Conservation (phyloP, 257 asterid species). For the Nicotiana knightiana region DNA sequence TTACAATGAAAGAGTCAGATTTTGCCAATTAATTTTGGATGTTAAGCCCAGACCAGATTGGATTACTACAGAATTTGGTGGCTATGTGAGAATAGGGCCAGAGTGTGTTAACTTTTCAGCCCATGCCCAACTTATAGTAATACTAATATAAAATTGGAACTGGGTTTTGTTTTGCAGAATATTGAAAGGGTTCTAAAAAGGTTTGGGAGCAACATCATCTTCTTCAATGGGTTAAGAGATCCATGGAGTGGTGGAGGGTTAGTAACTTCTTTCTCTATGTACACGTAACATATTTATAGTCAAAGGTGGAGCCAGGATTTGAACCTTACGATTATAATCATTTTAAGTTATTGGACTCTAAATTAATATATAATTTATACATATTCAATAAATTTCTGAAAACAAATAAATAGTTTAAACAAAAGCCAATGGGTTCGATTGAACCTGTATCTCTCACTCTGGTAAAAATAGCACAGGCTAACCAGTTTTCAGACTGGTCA, state of each 20-base stretch:
- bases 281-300: not conserved
- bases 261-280: not conserved
- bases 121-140: conserved; percentile 16
- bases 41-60: conserved; percentile 75
- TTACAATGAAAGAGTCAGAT: conserved; percentile 37
- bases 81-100: conserved; percentile 38
- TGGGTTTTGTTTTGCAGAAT: conserved; percentile 28
- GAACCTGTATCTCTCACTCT: no score
- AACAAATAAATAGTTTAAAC: no score
- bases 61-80: conserved; percentile 73
- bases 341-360: no score
- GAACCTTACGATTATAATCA: no score
- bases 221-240: conserved; percentile 86
- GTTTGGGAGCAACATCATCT: conserved; percentile 81
- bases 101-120: not conserved
- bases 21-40: conserved; percentile 25
- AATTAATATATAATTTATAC: no score
- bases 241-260: conserved; percentile 99
- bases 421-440: no score
- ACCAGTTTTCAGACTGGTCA: no score
- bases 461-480: no score
- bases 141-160: not conserved
- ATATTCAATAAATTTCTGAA: no score
- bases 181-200: conserved; percentile 46
- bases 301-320: no score